phyloP scores from a whole-genome alignment of 305 asterid species.

The Lippia alba region DNA sequence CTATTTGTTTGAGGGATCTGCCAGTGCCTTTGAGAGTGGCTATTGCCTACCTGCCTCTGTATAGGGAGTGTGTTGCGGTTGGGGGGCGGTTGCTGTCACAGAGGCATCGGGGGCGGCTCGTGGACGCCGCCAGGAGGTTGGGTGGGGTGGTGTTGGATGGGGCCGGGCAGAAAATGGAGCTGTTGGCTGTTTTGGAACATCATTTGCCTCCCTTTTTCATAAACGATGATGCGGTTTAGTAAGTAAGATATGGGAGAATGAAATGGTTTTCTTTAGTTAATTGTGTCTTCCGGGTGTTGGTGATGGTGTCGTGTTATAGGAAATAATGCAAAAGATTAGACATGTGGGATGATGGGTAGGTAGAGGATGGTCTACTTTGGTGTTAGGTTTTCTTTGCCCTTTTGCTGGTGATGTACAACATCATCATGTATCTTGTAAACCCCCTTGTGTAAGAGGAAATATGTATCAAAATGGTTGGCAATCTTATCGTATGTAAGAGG shows the following conservation, averaged over 20 bases:
- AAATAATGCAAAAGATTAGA: slow-evolving; percentile 50
- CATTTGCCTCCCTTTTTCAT: slow-evolving; percentile 83
- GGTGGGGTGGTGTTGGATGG: slow-evolving; percentile 64
- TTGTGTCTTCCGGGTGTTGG: not conserved
- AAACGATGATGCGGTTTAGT: slow-evolving; percentile 43
- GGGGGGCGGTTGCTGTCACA: slow-evolving; percentile 81
- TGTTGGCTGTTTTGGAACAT: slow-evolving; percentile 79
- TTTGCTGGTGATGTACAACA: slow-evolving; percentile 31
- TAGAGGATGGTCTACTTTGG: slow-evolving; percentile 24
- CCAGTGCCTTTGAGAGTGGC: slow-evolving; percentile 90
- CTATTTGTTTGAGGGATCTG: slow-evolving; percentile 70
- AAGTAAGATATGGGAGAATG: slow-evolving; percentile 21
- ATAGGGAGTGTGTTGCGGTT: slow-evolving; percentile 75
- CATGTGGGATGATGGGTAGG: slow-evolving; percentile 40
- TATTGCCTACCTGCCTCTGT: slow-evolving; percentile 84
- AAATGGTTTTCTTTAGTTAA: not conserved
- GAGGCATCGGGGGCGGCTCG: slow-evolving; percentile 79
- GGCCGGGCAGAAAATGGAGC: slow-evolving; percentile 65
- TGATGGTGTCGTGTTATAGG: slow-evolving; percentile 33
- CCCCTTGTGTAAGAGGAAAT: slow-evolving; percentile 39
- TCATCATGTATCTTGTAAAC: slow-evolving; percentile 30
- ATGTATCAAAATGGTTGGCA: slow-evolving; percentile 34
- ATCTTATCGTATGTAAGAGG: slow-evolving; percentile 13
- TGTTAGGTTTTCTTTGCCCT: slow-evolving; percentile 37
- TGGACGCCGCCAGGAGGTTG: slow-evolving; percentile 75